Percentiles rank a stretch among this genome's conserved stretches.
Evolutionary conservation across 257 asterid genomes (phyloP).

Genomic region (Solanum clarkiae): DNA sequence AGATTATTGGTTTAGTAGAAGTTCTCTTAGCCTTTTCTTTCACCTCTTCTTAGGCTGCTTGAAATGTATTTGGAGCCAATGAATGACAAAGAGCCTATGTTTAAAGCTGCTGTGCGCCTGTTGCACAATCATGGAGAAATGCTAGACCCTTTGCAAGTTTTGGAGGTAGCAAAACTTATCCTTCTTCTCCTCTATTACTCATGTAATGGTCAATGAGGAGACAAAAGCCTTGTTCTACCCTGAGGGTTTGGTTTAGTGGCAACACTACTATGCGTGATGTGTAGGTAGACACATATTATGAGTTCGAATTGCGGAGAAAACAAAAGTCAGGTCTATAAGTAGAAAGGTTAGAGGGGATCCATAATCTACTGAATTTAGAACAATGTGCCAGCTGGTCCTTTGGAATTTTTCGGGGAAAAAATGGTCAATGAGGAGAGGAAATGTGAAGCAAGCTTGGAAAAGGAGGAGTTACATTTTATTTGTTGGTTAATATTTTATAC

Average conservation of each 20-base stretch:
- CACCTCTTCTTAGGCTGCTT: constrained; percentile 49
- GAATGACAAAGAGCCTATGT: constrained; percentile 89
- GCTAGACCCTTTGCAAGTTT: constrained; percentile 81
- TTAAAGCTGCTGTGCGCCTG: constrained; percentile 84
- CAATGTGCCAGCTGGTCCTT: neutral
- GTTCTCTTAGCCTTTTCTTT: neutral
- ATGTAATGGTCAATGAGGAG: neutral
- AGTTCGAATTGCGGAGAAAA: neutral
- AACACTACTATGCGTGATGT: neutral
- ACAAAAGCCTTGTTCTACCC: neutral
- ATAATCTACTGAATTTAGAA: neutral
- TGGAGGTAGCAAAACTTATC: constrained; percentile 44
- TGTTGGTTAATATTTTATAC: neutral
- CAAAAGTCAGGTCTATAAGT: neutral
- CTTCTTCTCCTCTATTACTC: neutral
- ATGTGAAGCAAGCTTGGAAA: neutral
- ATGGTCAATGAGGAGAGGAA: neutral
- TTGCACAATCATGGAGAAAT: constrained; percentile 89
- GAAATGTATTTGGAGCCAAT: constrained; percentile 91
- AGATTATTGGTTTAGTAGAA: constrained; percentile 1
- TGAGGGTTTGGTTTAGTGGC: neutral
- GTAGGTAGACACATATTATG: neutral
- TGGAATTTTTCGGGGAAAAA: neutral
- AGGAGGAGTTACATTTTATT: neutral
- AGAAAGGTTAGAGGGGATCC: neutral